Evolutionary conservation across 176 grass and related monocot species (phyloP).

Genomic region (Aegilops bicornis): DNA sequence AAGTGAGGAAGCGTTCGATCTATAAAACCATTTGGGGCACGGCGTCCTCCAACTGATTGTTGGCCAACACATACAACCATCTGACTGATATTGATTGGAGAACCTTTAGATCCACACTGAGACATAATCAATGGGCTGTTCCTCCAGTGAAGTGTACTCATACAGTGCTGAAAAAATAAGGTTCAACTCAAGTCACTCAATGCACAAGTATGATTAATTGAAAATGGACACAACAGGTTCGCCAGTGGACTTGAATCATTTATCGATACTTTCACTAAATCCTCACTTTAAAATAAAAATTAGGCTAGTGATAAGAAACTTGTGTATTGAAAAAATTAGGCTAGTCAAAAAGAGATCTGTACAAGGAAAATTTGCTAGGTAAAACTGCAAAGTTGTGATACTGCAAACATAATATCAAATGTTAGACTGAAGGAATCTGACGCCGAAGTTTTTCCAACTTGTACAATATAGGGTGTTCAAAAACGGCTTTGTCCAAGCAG

Average conservation of each 20-base stretch:
- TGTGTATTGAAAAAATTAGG: background rate
- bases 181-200: background rate
- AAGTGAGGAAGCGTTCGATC: conserved; percentile 97
- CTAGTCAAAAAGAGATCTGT: background rate
- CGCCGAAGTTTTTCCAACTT: background rate
- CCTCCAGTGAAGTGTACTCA: conserved; percentile 82
- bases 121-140: conserved; percentile 99
- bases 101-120: conserved; percentile 98
- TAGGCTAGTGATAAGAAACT: background rate
- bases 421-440: background rate
- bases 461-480: background rate
- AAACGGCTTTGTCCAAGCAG: background rate
- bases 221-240: conserved; percentile 8
- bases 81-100: conserved; percentile 96
- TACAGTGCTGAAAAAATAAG: conserved; percentile 68
- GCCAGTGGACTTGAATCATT: conserved; percentile 22
- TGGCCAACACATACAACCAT: conserved; percentile 98
- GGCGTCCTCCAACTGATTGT: conserved; percentile 92
- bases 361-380: conserved; percentile 4
- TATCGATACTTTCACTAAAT: background rate
- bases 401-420: conserved; percentile 10
- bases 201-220: conserved; percentile 12
- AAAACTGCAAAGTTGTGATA: background rate
- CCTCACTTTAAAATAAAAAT: background rate
- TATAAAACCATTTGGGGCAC: conserved; percentile 92